Percentiles rank a stretch among this genome's conserved stretches.
These are phyloP conservation scores for Peniophora sp. DNA, from an alignment of 1,284 basidiomycete species.

Conservation along the genomic window DNA sequence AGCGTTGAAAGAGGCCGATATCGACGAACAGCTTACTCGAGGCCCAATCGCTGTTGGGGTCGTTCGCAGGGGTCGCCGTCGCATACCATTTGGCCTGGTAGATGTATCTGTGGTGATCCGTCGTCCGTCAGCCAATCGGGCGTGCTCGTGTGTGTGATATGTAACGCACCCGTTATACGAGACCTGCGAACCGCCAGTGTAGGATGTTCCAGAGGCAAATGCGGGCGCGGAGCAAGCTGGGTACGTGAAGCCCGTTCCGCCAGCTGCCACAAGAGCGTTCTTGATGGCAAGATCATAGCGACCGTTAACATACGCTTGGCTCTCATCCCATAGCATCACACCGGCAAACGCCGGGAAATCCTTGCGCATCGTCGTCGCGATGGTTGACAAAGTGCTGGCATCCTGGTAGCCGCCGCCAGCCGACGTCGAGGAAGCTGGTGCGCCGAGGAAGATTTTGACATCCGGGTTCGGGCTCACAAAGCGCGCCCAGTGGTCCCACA, in stretches of 20 bases:
- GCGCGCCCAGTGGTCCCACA: slow-evolving; percentile 57
- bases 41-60: slow-evolving; percentile 53
- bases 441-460: slow-evolving; percentile 56
- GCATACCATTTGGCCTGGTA: slow-evolving; percentile 65
- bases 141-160: not conserved
- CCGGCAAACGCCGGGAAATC: slow-evolving; percentile 67
- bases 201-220: slow-evolving; percentile 40
- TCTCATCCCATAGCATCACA: slow-evolving; percentile 68
- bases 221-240: slow-evolving; percentile 51
- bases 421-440: slow-evolving; percentile 48
- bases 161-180: slow-evolving; percentile 44
- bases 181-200: slow-evolving; percentile 44
- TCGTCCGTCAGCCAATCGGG: slow-evolving; percentile 1
- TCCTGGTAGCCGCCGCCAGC: slow-evolving; percentile 50
- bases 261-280: slow-evolving; percentile 48
- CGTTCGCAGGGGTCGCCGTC: slow-evolving; percentile 36
- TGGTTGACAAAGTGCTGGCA: slow-evolving; percentile 37
- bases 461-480: slow-evolving; percentile 46
- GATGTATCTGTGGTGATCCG: slow-evolving; percentile 38
- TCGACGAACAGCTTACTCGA: slow-evolving; percentile 39
- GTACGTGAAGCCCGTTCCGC: slow-evolving; percentile 59
- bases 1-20: not conserved
- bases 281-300: slow-evolving; percentile 58
- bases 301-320: slow-evolving; percentile 58
- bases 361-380: slow-evolving; percentile 46